phyloP scores from a whole-genome alignment of 345 rosid genomes.

The Hibiscus mutabilis region DNA sequence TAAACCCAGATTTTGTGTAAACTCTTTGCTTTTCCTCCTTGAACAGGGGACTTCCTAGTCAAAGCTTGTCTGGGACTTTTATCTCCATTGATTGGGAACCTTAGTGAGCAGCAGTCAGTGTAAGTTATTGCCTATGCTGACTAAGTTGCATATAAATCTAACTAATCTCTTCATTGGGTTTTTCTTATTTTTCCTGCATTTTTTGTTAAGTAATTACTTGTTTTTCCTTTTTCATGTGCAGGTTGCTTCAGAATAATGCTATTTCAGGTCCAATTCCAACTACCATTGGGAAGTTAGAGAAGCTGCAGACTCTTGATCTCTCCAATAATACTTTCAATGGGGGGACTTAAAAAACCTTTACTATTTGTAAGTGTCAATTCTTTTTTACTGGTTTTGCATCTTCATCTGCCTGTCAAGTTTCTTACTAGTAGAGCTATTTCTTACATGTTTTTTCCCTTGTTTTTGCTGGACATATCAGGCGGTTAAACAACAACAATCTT shows the following conservation, averaged over 20 bases:
- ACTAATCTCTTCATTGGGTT: not conserved
- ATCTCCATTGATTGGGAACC: slow-evolving; percentile 83
- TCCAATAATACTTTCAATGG: slow-evolving; percentile 65
- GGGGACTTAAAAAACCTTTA: slow-evolving; percentile 75
- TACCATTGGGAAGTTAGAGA: slow-evolving; percentile 75
- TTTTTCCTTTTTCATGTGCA: slow-evolving; percentile 23
- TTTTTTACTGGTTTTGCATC: not conserved
- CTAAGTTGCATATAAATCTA: not conserved
- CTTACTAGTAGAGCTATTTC: not conserved
- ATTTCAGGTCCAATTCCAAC: slow-evolving; percentile 78
- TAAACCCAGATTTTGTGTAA: not conserved
- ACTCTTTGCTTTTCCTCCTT: not conserved
- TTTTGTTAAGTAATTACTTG: not conserved
- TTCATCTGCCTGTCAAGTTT: not conserved
- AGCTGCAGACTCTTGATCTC: slow-evolving; percentile 86
- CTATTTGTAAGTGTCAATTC: slow-evolving; percentile 57
- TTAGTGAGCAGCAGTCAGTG: slow-evolving; percentile 77
- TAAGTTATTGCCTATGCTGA: slow-evolving; percentile 30
- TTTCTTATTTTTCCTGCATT: not conserved
- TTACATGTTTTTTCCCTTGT: not conserved
- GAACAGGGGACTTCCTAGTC: slow-evolving; percentile 91
- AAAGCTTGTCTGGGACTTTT: slow-evolving; percentile 22
- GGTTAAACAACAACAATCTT: slow-evolving; percentile 94
- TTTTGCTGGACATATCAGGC: slow-evolving; percentile 41
- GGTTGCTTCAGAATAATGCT: slow-evolving; percentile 93